Conservation (phyloP, 2,329 filamentous ascomycete genomes). For the Immersiporthe knoxdaviesiana region DNA sequence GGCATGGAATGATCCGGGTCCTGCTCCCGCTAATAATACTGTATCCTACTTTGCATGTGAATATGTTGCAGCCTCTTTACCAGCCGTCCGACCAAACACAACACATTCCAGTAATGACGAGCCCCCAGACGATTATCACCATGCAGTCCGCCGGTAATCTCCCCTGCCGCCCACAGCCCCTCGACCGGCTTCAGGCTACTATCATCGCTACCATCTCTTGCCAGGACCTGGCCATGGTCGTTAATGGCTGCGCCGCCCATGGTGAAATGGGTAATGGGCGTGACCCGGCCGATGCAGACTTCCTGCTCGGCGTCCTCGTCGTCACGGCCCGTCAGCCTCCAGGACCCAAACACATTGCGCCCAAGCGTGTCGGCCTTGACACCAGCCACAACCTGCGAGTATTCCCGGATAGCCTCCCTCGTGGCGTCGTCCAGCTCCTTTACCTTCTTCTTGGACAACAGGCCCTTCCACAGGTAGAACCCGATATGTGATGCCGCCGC, state of each 20-base stretch:
- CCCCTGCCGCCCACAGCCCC: slow-evolving; percentile 65
- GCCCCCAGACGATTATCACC: slow-evolving; percentile 96
- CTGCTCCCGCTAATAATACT: not conserved
- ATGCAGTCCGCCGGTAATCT: slow-evolving; percentile 68
- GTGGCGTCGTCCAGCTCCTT: slow-evolving; percentile 48
- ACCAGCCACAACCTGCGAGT: slow-evolving; percentile 49
- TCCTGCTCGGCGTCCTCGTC: slow-evolving; percentile 52
- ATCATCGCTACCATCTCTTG: slow-evolving; percentile 38
- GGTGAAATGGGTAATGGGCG: slow-evolving; percentile 67
- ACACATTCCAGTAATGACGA: slow-evolving; percentile 98
- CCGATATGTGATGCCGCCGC: slow-evolving; percentile 59
- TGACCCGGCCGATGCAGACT: slow-evolving; percentile 62
- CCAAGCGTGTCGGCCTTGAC: slow-evolving; percentile 49
- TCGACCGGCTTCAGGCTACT: slow-evolving; percentile 48
- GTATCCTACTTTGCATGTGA: not conserved
- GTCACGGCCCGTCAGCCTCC: slow-evolving; percentile 51
- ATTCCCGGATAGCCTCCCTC: slow-evolving; percentile 51
- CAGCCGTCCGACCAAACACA: slow-evolving; percentile 67
- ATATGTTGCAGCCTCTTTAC: slow-evolving; percentile 46
- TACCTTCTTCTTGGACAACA: slow-evolving; percentile 60
- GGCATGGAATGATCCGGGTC: too few species aligned
- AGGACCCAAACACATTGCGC: slow-evolving; percentile 57
- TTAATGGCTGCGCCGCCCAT: slow-evolving; percentile 68
- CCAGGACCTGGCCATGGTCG: slow-evolving; percentile 54
- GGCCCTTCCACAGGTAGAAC: slow-evolving; percentile 66